Evolutionary conservation across 441 rosid genomes (phyloP).

Genomic region (Arabidopsis lyrata): DNA sequence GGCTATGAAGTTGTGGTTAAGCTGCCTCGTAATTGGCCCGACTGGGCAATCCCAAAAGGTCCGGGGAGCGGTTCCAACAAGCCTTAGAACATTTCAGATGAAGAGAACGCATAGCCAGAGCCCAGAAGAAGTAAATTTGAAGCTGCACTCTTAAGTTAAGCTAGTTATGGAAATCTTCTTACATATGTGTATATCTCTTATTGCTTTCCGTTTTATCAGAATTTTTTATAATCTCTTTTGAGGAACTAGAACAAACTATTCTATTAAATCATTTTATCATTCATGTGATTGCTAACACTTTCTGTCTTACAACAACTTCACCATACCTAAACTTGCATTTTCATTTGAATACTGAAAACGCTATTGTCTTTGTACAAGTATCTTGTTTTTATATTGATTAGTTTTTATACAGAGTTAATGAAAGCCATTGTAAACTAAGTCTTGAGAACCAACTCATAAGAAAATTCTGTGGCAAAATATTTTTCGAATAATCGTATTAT

Average conservation of each 20-base stretch:
- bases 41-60: conserved; percentile 28
- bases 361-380: neutral
- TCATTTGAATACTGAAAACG: neutral
- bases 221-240: neutral
- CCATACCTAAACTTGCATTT: neutral
- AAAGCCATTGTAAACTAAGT: neutral
- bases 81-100: conserved; percentile 15
- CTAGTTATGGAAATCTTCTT: neutral
- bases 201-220: neutral
- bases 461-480: neutral
- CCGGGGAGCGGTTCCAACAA: conserved; percentile 7
- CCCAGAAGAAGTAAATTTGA: conserved; percentile 9
- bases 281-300: neutral
- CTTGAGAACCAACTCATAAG: neutral
- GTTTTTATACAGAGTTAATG: neutral
- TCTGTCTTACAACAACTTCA: neutral
- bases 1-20: conserved; percentile 6
- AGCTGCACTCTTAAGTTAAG: conserved; percentile 6
- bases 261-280: neutral
- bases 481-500: neutral
- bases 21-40: conserved; percentile 29
- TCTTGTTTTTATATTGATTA: neutral
- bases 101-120: neutral
- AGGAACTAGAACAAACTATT: neutral
- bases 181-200: neutral